Base-by-base conservation (phyloP, 78 protist genomes). In the Mastigamoeba balamuthi region DNA sequence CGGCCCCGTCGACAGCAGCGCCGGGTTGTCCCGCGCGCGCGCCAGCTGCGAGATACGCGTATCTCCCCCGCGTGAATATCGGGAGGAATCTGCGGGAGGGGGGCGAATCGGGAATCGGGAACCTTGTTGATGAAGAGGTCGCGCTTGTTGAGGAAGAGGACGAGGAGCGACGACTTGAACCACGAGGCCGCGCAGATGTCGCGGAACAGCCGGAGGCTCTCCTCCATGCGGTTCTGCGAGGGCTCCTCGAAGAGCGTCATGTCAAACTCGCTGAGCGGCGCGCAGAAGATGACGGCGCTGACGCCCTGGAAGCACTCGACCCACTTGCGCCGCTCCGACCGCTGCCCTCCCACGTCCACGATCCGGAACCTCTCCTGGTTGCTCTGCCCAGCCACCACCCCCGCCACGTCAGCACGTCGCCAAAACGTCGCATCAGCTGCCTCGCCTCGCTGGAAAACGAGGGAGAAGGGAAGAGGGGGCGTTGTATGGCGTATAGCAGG, bases 251-350 rank as follows among this genome's bases (percentile, higher is more conserved):
- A 78, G 77, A 85, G 65, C 63, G 72, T 66, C 75, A 86, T 91
- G 69, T 87, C 90, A 72, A 27, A 76, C 66, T 37, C 80, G 84
- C 90, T 63, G 74, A 66, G 69, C 69, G 69, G 37, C 71, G 83
- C 48, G 75, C 86, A 48, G 72, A 91, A 85, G 41, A 85, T 66
- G 41, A 85, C 68, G 30, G 90, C 90, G 30, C 73, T 80, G 6
- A 85, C 90, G 63, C 75, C 85, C 38, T 85, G 83, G 65, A 85
- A 85, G 52, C 90, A 85, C 41, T 85, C 82, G 3, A 85, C 71
- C 90, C 90, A 85, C 67, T 85, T 85, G 64, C 79, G 77, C 69
- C 90, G 43, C 66, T 85, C 90, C 33, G 77, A 75, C 65, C 90
- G 67, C 44, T 85, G 90, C 37, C 90, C 90, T 42, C 84, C 90